Percentiles rank a stretch among this genome's conserved stretches.
Evolutionary conservation across 2,329 filamentous ascomycete species (phyloP).

Genomic region (Leptosphaerulina australis): DNA sequence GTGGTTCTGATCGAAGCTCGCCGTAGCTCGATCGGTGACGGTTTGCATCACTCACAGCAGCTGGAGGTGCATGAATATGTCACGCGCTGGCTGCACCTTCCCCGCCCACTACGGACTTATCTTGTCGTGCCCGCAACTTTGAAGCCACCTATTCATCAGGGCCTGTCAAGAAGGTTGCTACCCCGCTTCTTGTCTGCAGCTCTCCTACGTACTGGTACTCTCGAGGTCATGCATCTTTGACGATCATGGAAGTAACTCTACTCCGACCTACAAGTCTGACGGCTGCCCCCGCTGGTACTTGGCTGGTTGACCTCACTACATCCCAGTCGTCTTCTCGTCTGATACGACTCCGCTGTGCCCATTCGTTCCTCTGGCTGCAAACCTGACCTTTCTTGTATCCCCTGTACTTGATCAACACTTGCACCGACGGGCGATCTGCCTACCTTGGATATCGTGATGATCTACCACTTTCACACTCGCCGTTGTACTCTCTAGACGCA

Average conservation of each 20-base stretch:
- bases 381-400: slow-evolving; percentile 48
- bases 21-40: slow-evolving; percentile 33
- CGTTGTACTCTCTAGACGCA: slow-evolving; percentile 40
- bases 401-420: slow-evolving; percentile 50
- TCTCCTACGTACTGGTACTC: slow-evolving; percentile 39
- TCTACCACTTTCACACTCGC: slow-evolving; percentile 42
- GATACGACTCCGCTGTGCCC: slow-evolving; percentile 31
- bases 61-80: slow-evolving; percentile 35
- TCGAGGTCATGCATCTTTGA: slow-evolving; percentile 9
- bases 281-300: slow-evolving; percentile 39
- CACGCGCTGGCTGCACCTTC: slow-evolving; percentile 43
- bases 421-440: slow-evolving; percentile 42
- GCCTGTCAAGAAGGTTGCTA: slow-evolving; percentile 28
- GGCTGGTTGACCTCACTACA: slow-evolving; percentile 39
- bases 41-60: slow-evolving; percentile 38
- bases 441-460: slow-evolving; percentile 49
- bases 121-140: slow-evolving; percentile 40
- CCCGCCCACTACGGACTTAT: slow-evolving; percentile 34
- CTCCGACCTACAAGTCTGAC: slow-evolving; percentile 25
- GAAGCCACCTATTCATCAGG: slow-evolving; percentile 45
- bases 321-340: slow-evolving; percentile 43
- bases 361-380: slow-evolving; percentile 45
- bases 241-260: slow-evolving; percentile 36
- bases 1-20: slow-evolving; percentile 13
- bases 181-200: slow-evolving; percentile 46